These are phyloP conservation scores for Mycena metata DNA, from an alignment of 768 basidiomycete genomes.

Conservation along the genomic window DNA sequence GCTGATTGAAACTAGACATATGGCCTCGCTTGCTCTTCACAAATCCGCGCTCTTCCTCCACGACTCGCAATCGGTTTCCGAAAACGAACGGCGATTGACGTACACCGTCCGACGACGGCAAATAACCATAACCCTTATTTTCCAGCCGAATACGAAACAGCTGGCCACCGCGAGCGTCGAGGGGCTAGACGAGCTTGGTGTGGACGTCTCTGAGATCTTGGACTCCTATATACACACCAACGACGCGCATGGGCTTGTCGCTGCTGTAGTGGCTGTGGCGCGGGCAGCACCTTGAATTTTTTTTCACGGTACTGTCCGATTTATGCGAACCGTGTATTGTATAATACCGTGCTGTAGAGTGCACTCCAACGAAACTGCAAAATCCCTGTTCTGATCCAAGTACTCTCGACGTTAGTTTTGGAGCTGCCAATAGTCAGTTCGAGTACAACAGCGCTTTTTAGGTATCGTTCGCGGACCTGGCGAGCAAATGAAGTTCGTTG, in stretches of 20 bases:
- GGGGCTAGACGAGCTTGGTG: constrained; percentile 64
- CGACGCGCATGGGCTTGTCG: constrained; percentile 75
- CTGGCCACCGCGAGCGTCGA: constrained; percentile 71
- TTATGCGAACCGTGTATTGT: too few relatives aligned
- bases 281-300: constrained; percentile 35
- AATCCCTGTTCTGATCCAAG: too few relatives aligned
- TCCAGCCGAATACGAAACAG: constrained; percentile 76
- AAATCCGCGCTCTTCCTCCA: constrained; percentile 71
- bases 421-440: too few relatives aligned
- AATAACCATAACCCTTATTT: constrained; percentile 71
- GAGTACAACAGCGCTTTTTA: too few relatives aligned
- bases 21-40: constrained; percentile 75
- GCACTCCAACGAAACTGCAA: too few relatives aligned
- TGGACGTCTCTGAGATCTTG: constrained; percentile 71
- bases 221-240: constrained; percentile 74
- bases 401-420: too few relatives aligned
- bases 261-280: constrained; percentile 68
- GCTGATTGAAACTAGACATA: constrained; percentile 61
- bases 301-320: background rate
- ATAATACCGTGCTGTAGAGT: too few relatives aligned
- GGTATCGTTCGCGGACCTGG: too few relatives aligned
- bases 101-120: constrained; percentile 64
- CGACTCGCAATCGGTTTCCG: constrained; percentile 70
- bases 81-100: constrained; percentile 82
- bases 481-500: too few relatives aligned